Evolutionary conservation across 2,329 filamentous ascomycete genomes (phyloP), one percentile per base, ranked within the genome.

Genomic region (Xylariales sp.): DNA sequence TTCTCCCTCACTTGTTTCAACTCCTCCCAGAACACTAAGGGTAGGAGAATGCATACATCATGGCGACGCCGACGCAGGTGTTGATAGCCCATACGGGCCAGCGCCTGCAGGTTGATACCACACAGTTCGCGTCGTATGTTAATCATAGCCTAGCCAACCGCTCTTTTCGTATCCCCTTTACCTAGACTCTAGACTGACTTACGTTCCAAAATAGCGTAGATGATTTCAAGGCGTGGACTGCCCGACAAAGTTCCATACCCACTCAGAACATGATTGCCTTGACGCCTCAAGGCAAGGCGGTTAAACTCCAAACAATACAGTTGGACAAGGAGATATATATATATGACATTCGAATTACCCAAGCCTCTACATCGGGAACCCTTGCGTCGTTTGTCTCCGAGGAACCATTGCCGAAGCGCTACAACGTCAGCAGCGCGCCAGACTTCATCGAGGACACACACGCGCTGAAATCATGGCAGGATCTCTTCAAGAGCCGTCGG

Each of bases 71-170:
- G 70, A 79, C 91, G 62, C 81, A 88, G 69, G 83, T 95, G 66
- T 87, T 88, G 72, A 83, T 95, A 60, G 89, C 88, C 75, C 90
- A 95, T 69, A 89, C 86, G 65, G 91, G 91, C 72, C 83, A 88
- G 73, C 83, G 84, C 67, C 76, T 95, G 59, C 75, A 82, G 61
- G 77, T 86, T 61, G 87, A 95, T 67, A 78, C 83, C 50, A 74
- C 81, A 47, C 78, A 81, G 58, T 85, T 91, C 64, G 73, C 76
- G 52, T 85, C 83, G 84, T 88, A 70, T 53, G 80, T 70, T 40
- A 37, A 32, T 35, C 15, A 20, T 35, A 15, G 15, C 13, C 33
- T 42, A 16, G 15, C 39, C 34, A 23, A 15, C 20, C 17, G 10
- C 15, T 42, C 11, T 24, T 23, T n/a, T n/a, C n/a, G n/a, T n/a